Evolutionary conservation across 208 protist species (phyloP).

Genomic region (Strigomonas culicis): DNA sequence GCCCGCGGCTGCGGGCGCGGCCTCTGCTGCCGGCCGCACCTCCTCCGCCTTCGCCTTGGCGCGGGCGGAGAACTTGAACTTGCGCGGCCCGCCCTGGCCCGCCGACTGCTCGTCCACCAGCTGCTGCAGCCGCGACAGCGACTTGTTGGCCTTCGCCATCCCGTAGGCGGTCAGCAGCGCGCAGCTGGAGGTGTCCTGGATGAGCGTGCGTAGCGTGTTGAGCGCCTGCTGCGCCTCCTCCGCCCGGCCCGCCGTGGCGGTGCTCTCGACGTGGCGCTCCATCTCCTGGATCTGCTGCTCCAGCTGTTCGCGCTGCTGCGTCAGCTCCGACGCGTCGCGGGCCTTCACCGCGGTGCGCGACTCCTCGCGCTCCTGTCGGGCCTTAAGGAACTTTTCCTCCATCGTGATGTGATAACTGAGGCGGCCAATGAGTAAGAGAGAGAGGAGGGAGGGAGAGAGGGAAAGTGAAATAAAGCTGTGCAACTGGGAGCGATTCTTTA

Average conservation of each 20-base stretch:
- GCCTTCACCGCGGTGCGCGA: slow-evolving; percentile 28
- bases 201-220: slow-evolving; percentile 36
- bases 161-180: slow-evolving; percentile 64
- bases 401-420: not conserved
- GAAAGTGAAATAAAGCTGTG: not conserved
- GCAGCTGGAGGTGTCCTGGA: slow-evolving; percentile 58
- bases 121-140: slow-evolving; percentile 60
- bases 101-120: slow-evolving; percentile 30
- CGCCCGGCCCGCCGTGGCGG: slow-evolving; percentile 19
- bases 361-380: slow-evolving; percentile 63
- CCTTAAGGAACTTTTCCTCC: slow-evolving; percentile 72
- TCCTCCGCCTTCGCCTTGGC: slow-evolving; percentile 19
- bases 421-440: not conserved
- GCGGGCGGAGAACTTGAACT: slow-evolving; percentile 64
- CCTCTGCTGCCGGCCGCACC: not conserved
- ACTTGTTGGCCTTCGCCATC: slow-evolving; percentile 68
- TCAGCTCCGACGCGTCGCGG: slow-evolving; percentile 26
- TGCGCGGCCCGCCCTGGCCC: slow-evolving; percentile 11
- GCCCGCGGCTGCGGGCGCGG: not conserved
- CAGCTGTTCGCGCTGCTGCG: slow-evolving; percentile 52
- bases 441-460: not conserved
- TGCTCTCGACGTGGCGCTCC: slow-evolving; percentile 29
- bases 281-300: slow-evolving; percentile 40
- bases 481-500: no score
- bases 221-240: slow-evolving; percentile 42